Evolutionary conservation across 2,329 filamentous ascomycete genomes (phyloP).

Genomic region (Diaporthe amygdali): DNA sequence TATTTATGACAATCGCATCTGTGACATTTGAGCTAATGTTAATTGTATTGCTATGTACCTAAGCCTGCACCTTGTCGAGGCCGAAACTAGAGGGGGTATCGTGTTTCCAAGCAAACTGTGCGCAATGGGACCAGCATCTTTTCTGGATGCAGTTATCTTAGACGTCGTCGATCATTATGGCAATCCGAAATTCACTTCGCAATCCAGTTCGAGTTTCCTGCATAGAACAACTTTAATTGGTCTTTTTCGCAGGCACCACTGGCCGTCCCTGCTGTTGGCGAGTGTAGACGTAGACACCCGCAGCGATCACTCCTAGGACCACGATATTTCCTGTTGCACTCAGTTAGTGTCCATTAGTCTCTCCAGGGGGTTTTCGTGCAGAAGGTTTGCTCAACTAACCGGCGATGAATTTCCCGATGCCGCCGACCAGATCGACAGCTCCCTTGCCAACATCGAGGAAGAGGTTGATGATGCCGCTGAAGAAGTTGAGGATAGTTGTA

Average conservation of each 20-base stretch:
- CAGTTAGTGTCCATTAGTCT: background rate
- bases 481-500: constrained; percentile 40
- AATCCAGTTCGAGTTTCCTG: background rate
- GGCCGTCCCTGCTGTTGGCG: constrained; percentile 32
- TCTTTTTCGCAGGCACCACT: constrained; percentile 27
- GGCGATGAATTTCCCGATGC: constrained; percentile 44
- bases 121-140: background rate
- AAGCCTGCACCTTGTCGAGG: background rate
- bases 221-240: constrained; percentile 5
- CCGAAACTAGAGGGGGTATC: background rate
- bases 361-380: too few relatives aligned
- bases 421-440: constrained; percentile 42
- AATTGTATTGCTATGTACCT: background rate
- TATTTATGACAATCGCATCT: too few relatives aligned
- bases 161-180: background rate
- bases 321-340: constrained; percentile 40
- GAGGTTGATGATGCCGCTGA: constrained; percentile 42
- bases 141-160: too few relatives aligned
- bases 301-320: constrained; percentile 39
- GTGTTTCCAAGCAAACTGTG: background rate
- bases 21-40: background rate
- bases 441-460: constrained; percentile 41
- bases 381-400: constrained; percentile 34
- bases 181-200: background rate
- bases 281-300: constrained; percentile 37